Base-by-base conservation (phyloP, 176 grass and related monocot species). In the Cymbopogon citratus region DNA sequence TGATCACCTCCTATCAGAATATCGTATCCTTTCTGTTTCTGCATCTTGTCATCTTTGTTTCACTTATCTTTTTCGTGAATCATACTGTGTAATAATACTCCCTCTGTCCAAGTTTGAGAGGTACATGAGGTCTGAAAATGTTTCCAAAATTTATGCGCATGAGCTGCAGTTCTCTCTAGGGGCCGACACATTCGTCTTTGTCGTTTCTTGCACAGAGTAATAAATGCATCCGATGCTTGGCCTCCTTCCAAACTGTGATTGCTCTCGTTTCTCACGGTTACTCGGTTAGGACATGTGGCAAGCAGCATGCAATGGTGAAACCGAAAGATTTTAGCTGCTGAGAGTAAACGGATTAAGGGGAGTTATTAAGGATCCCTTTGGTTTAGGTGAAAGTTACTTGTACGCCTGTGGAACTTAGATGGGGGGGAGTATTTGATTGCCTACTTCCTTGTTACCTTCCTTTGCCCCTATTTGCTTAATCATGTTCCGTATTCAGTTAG, bases 1-100 rank as follows among this genome's bases (percentile, higher is more conserved):
- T 80, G 90, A 95, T 12, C 88, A 94, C 39, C 80, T 81, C 45
- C 80, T 98, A 40, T 95, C 92, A 13, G 95, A 95, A 77, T 98
- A 95, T 18, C 85, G 95, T 98, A 98, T 93, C 92, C 95, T 87
- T 91, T 59, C 67, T 35, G 21, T 80, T 23, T 40, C 3, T 79
- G 29, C 38, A 21, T 56, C 44, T 57, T 25, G 7, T 26, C 35
- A 36, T 36, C 35, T 36, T 36, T 16, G 8, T 31, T 4, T 29
- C 21, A 24, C 48, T 62, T 81, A 26, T 76, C 6, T 2, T 18
- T 63, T 29, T 81, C 3, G 35, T 36, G 35, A 36, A n/a, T n/a
- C n/a, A n/a, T n/a, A n/a, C n/a, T n/a, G n/a, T n/a, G 35, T 36
- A 6, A 36, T 36, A 36, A 36, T 36, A 33, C 31, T 33, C 31